Conservation (phyloP, 768 basidiomycete species). For the Chalciporus chontae region DNA sequence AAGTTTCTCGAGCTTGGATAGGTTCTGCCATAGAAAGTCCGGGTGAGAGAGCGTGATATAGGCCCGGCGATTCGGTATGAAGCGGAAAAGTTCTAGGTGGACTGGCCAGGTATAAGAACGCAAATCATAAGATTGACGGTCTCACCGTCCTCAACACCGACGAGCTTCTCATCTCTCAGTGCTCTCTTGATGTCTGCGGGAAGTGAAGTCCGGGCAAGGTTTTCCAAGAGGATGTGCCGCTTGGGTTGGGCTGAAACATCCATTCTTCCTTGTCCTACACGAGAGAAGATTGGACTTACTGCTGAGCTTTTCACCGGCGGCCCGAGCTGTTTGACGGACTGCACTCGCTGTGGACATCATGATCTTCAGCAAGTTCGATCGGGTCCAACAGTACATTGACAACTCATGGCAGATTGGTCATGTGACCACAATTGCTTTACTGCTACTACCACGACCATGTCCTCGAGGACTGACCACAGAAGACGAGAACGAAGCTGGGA, state of each 20-base stretch:
- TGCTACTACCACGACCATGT: constrained; percentile 46
- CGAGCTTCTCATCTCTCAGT: constrained; percentile 38
- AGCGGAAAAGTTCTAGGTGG: constrained; percentile 55
- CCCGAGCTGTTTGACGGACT: constrained; percentile 19
- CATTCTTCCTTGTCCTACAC: constrained; percentile 4
- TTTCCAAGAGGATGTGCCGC: constrained; percentile 45
- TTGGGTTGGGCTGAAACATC: constrained; percentile 19
- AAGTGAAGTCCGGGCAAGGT: constrained; percentile 50
- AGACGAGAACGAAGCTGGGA: constrained; percentile 67
- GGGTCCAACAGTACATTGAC: neutral
- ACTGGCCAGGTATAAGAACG: constrained; percentile 37
- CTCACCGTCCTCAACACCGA: constrained; percentile 43
- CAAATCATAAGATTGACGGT: neutral
- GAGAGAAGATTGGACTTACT: constrained; percentile 11
- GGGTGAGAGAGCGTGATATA: constrained; percentile 51
- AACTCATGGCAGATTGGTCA: constrained; percentile 15
- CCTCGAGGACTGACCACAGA: constrained; percentile 52
- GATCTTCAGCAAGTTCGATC: neutral
- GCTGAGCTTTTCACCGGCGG: constrained; percentile 4
- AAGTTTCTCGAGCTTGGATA: constrained; percentile 41
- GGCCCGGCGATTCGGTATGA: constrained; percentile 57
- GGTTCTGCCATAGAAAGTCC: constrained; percentile 39
- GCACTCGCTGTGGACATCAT: constrained; percentile 21
- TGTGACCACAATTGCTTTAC: constrained; percentile 25
- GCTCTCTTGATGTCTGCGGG: constrained; percentile 52